Evolutionary conservation across 306 rosid genomes (phyloP).

Genomic region (Neltuma alba): DNA sequence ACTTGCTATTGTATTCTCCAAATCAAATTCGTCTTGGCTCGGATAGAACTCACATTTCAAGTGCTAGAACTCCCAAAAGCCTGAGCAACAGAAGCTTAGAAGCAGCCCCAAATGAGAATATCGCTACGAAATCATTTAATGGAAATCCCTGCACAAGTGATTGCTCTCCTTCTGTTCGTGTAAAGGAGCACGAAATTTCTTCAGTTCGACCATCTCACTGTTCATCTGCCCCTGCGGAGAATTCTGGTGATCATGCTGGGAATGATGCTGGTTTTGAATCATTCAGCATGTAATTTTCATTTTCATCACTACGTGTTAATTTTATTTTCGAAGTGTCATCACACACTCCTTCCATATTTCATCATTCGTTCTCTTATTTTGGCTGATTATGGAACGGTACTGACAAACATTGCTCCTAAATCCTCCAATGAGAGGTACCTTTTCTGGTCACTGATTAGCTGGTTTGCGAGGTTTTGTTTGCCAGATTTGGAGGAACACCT

Average conservation of each 20-base stretch:
- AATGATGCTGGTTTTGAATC: conserved; percentile 53
- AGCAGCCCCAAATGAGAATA: conserved; percentile 32
- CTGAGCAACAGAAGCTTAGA: conserved; percentile 35
- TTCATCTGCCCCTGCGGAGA: conserved; percentile 52
- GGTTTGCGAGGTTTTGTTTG: conserved; percentile 30
- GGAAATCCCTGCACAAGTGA: conserved; percentile 44
- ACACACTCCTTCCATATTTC: conserved; percentile 3
- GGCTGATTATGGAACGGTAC: conserved; percentile 7
- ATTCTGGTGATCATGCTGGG: conserved; percentile 44
- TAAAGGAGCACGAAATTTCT: conserved; percentile 53
- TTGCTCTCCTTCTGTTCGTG: conserved; percentile 52
- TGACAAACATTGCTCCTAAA: not conserved
- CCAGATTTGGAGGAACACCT: conserved; percentile 82
- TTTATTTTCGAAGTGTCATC: conserved; percentile 1
- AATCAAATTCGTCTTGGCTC: conserved; percentile 53
- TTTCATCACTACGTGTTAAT: conserved; percentile 1
- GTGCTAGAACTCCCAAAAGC: conserved; percentile 50
- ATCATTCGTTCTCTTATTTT: not conserved
- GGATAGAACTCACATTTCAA: conserved; percentile 40
- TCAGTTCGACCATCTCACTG: conserved; percentile 50
- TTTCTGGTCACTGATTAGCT: not conserved
- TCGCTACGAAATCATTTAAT: conserved; percentile 35
- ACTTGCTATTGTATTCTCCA: conserved; percentile 58
- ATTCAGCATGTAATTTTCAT: conserved; percentile 64
- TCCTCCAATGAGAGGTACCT: not conserved